These are phyloP conservation scores for Candida alai DNA, from an alignment of 805 yeast species.

Conservation along the genomic window DNA sequence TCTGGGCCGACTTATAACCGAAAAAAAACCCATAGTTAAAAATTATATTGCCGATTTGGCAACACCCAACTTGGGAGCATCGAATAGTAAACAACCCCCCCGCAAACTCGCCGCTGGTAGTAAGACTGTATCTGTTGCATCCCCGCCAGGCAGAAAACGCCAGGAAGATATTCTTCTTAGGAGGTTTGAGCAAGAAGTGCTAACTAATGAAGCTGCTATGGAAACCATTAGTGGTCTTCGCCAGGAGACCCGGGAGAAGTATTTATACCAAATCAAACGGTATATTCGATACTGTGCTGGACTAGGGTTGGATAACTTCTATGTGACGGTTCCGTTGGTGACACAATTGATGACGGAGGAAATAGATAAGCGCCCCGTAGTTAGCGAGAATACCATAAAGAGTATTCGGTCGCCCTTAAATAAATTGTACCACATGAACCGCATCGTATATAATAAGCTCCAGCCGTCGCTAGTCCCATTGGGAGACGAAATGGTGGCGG, in stretches of 20 bases:
- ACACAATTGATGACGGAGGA: conserved; percentile 1
- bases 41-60: too few relatives aligned
- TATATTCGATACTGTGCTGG: conserved; percentile 6
- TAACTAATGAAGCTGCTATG: conserved; percentile 4
- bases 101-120: too few relatives aligned
- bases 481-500: conserved; percentile 4
- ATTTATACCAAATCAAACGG: conserved; percentile 5
- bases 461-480: conserved; percentile 6
- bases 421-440: conserved; percentile 6
- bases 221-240: background rate
- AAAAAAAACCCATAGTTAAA: too few relatives aligned
- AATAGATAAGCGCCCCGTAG: background rate
- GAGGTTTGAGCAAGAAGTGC: conserved; percentile 7
- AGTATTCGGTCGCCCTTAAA: conserved; percentile 6
- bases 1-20: too few relatives aligned
- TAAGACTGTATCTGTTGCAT: too few relatives aligned
- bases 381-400: conserved; percentile 6
- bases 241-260: conserved; percentile 5
- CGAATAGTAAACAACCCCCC: too few relatives aligned
- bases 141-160: too few relatives aligned
- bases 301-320: conserved; percentile 5
- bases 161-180: conserved; percentile 1
- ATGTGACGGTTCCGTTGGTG: conserved; percentile 2
- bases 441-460: conserved; percentile 1
- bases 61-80: too few relatives aligned